These are phyloP conservation scores for Rhodotorula taiwanensis DNA, from an alignment of 768 basidiomycete genomes.

Conservation along the genomic window DNA sequence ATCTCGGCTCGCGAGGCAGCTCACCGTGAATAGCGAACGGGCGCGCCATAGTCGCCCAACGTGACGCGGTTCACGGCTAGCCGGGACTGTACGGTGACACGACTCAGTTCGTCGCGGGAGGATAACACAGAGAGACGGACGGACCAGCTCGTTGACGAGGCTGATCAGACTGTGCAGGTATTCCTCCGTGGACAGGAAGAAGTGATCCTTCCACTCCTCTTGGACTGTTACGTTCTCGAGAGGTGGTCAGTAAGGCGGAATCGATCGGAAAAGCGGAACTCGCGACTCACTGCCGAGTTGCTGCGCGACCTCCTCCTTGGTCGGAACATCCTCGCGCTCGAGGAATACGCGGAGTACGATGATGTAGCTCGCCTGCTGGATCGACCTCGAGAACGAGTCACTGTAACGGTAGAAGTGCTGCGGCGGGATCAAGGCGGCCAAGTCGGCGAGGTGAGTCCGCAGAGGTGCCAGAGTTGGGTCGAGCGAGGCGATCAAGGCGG, in stretches of 20 bases:
- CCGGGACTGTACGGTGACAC: slow-evolving; percentile 31
- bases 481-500: slow-evolving; percentile 29
- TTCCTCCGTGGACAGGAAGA: slow-evolving; percentile 47
- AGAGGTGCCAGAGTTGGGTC: slow-evolving; percentile 25
- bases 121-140: slow-evolving; percentile 1
- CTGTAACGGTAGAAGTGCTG: slow-evolving; percentile 45
- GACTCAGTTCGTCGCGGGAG: neutral
- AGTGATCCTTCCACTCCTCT: slow-evolving; percentile 40
- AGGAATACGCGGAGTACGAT: slow-evolving; percentile 45
- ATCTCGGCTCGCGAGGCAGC: neutral
- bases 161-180: slow-evolving; percentile 49
- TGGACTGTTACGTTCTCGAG: slow-evolving; percentile 42
- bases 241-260: no score
- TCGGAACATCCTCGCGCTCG: slow-evolving; percentile 42
- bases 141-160: slow-evolving; percentile 46
- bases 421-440: slow-evolving; percentile 43
- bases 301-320: slow-evolving; percentile 41
- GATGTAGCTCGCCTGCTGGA: slow-evolving; percentile 41
- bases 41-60: slow-evolving; percentile 45
- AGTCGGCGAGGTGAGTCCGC: slow-evolving; percentile 14
- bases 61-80: slow-evolving; percentile 44
- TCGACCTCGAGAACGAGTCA: slow-evolving; percentile 20
- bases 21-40: slow-evolving; percentile 44
- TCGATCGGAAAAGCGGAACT: neutral
- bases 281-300: slow-evolving; percentile 44